phyloP scores from a whole-genome alignment of 2,329 filamentous ascomycete genomes.

The Pestalotiopsis sp. region DNA sequence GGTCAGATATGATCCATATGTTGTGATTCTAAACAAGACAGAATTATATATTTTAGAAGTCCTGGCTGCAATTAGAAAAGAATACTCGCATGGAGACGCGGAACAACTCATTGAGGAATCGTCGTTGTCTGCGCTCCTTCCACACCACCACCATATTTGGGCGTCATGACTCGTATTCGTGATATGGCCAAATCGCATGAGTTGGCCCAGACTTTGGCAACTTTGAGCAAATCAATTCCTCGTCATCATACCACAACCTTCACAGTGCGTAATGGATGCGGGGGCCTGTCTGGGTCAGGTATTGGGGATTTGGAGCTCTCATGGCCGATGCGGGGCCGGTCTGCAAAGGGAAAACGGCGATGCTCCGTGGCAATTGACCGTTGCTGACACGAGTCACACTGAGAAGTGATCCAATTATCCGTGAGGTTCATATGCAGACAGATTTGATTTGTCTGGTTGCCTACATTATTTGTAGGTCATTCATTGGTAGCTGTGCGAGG shows the following conservation, averaged over 20 bases:
- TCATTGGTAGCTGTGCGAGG: background rate
- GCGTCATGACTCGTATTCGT: too few species aligned
- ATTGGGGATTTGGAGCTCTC: background rate
- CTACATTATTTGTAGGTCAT: background rate
- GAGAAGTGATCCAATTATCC: background rate
- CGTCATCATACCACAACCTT: too few species aligned
- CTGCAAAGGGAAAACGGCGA: background rate
- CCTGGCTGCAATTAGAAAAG: too few species aligned
- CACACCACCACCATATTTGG: too few species aligned
- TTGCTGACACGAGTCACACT: background rate
- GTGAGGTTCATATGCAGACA: background rate
- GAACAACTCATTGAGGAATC: too few species aligned
- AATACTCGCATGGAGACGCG: too few species aligned
- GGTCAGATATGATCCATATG: background rate
- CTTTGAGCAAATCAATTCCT: too few species aligned
- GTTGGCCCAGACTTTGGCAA: too few species aligned
- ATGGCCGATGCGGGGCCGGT: background rate
- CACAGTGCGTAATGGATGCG: background rate
- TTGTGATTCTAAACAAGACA: background rate
- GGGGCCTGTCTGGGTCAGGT: background rate
- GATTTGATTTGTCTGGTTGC: background rate
- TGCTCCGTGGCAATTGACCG: slow-evolving; percentile 6
- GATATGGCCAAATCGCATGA: too few species aligned
- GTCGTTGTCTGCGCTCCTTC: too few species aligned
- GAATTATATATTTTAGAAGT: background rate